phyloP scores from a whole-genome alignment of 2,329 filamentous ascomycete genomes.

The Chaetomium globosum region DNA sequence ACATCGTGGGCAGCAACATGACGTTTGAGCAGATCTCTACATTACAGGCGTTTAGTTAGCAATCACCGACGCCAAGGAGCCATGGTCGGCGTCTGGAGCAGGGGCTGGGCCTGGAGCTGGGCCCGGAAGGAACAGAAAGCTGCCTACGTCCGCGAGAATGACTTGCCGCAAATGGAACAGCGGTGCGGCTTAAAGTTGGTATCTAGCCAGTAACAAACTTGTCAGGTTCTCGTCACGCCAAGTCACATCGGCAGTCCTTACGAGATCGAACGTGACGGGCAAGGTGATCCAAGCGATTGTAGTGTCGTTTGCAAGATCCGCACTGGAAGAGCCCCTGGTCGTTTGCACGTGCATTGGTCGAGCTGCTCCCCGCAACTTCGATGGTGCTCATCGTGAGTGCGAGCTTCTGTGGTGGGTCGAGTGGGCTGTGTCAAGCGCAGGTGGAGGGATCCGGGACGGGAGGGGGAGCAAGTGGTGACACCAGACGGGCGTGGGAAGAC shows the following conservation, averaged over 20 bases:
- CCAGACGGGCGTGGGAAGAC: background rate
- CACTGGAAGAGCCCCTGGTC: constrained; percentile 21
- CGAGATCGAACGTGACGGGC: constrained; percentile 20
- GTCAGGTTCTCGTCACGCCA: background rate
- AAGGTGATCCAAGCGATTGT: constrained; percentile 17
- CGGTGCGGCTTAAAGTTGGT: constrained; percentile 23
- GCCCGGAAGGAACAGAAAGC: background rate
- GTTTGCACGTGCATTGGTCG: constrained; percentile 8
- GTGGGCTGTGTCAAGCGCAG: background rate
- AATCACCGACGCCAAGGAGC: background rate
- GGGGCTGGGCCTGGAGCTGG: background rate
- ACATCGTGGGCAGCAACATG: constrained; percentile 22
- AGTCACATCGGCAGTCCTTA: constrained; percentile 1
- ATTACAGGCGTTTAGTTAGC: background rate
- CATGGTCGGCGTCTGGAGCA: background rate
- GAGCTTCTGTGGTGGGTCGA: background rate
- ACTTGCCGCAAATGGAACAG: constrained; percentile 19
- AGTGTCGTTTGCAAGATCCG: constrained; percentile 18
- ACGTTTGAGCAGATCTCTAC: constrained; percentile 18
- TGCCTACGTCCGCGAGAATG: constrained; percentile 15
- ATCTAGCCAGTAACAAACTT: background rate
- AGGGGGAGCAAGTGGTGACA: constrained; percentile 9
- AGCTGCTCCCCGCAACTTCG: constrained; percentile 14
- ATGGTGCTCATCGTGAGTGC: constrained; percentile 17
- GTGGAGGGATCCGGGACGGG: constrained; percentile 16